Conservation (phyloP, 2,329 filamentous ascomycete species). For the Didymella glomerata region DNA sequence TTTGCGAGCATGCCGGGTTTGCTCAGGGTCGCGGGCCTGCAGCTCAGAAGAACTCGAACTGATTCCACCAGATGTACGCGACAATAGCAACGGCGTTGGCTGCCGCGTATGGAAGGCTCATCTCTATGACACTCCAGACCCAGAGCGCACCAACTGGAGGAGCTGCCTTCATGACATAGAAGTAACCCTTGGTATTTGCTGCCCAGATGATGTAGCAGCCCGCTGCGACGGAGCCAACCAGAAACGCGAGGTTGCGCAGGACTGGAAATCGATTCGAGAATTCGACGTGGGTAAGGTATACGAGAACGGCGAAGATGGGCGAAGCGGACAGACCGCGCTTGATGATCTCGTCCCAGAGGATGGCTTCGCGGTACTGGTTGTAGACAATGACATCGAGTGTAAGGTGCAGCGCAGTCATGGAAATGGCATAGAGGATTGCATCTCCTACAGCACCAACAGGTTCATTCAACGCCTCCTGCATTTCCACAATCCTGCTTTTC, state of each 20-base stretch:
- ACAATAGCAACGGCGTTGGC: constrained; percentile 62
- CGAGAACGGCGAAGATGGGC: constrained; percentile 56
- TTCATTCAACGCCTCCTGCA: constrained; percentile 47
- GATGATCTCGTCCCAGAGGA: constrained; percentile 67
- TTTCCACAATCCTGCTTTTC: constrained; percentile 48
- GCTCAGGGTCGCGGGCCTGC: neutral
- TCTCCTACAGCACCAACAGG: constrained; percentile 58
- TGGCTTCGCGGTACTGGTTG: constrained; percentile 75
- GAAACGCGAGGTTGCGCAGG: constrained; percentile 65
- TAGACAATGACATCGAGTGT: constrained; percentile 82
- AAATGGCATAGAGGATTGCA: constrained; percentile 61
- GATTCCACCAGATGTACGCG: constrained; percentile 64
- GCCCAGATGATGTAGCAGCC: constrained; percentile 85
- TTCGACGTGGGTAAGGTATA: constrained; percentile 56
- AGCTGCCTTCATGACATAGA: constrained; percentile 88
- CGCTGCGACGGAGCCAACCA: constrained; percentile 64
- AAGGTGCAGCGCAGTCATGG: constrained; percentile 76
- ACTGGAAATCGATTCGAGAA: constrained; percentile 56
- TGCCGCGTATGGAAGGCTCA: constrained; percentile 74
- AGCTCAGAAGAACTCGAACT: constrained; percentile 57
- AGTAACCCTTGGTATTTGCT: constrained; percentile 81
- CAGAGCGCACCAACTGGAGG: constrained; percentile 90
- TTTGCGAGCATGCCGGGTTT: neutral
- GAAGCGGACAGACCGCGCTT: constrained; percentile 59
- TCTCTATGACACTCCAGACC: constrained; percentile 92